Evolutionary conservation across 139 green algal genomes (phyloP).

Genomic region (Haematococcus lacustris): DNA sequence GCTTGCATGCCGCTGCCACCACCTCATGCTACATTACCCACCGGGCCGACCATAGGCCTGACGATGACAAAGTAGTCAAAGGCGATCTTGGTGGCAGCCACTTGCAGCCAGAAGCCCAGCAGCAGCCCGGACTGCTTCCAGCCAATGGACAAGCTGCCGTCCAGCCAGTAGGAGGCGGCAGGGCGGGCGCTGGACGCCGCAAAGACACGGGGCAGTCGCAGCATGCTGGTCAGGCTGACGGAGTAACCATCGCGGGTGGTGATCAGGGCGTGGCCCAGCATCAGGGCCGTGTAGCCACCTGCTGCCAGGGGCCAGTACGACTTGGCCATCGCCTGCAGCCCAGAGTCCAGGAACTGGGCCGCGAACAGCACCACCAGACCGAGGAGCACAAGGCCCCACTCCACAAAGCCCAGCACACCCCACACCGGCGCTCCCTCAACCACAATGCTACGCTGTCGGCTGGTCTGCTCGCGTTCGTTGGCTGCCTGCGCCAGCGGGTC

Average conservation of each 20-base stretch:
- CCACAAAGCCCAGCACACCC: conserved; percentile 19
- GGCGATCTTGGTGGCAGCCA: conserved; percentile 31
- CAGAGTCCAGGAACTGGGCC: conserved; percentile 11
- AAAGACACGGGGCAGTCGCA: conserved; percentile 18
- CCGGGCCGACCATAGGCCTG: conserved; percentile 13
- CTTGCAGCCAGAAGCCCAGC: conserved; percentile 26
- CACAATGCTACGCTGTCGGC: too few species aligned
- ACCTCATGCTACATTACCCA: too few species aligned
- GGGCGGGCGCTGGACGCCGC: conserved; percentile 14
- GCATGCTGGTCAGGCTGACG: conserved; percentile 18
- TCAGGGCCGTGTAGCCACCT: conserved; percentile 15
- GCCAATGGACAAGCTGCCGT: conserved; percentile 21
- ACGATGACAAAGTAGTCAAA: conserved; percentile 45
- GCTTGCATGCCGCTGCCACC: too few species aligned
- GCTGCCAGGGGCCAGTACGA: conserved; percentile 23
- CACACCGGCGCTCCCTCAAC: conserved; percentile 6
- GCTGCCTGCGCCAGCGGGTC: too few species aligned
- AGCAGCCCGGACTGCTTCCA: conserved; percentile 25
- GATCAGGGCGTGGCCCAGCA: conserved; percentile 16
- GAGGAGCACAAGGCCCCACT: conserved; percentile 16
- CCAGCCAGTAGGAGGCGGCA: conserved; percentile 23
- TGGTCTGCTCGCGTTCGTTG: too few species aligned
- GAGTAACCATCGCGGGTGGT: conserved; percentile 11
- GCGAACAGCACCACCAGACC: conserved; percentile 15
- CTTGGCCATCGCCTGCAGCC: conserved; percentile 10